A percentile compares a stretch with the other conserved stretches of the same genome.
Conservation (phyloP, 2,329 filamentous ascomycete species). For the Xylariaceae sp. region DNA sequence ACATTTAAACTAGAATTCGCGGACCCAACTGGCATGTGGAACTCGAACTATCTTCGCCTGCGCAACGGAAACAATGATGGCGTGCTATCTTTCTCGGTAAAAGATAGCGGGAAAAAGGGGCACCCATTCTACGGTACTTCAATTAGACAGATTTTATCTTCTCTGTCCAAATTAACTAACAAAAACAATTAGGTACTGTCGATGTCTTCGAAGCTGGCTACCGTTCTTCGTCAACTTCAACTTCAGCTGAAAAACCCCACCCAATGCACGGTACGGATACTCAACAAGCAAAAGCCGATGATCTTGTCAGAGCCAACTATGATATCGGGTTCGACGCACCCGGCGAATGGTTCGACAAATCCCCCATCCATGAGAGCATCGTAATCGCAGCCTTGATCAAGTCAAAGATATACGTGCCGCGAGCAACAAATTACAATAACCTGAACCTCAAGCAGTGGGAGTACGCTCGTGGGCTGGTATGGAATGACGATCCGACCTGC, state of each 20-base stretch:
- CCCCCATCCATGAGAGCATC: conserved; percentile 9
- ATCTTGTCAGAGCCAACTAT: neutral
- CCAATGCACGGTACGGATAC: neutral
- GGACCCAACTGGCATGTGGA: neutral
- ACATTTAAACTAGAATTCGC: conserved; percentile 1
- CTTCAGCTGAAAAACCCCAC: neutral
- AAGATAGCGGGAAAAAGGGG: neutral
- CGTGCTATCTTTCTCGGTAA: neutral
- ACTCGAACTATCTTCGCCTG: neutral
- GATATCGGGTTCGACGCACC: neutral
- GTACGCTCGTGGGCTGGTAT: conserved; percentile 11
- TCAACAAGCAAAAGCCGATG: neutral
- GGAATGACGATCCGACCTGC: conserved; percentile 13
- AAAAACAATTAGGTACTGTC: neutral
- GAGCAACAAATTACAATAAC: neutral
- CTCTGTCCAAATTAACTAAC: neutral
- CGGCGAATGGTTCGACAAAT: neutral
- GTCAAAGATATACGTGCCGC: neutral
- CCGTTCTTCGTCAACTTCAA: neutral
- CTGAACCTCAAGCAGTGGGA: conserved; percentile 7
- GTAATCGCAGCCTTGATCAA: conserved; percentile 7
- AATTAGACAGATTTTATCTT: neutral
- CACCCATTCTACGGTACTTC: neutral
- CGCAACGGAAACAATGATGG: neutral
- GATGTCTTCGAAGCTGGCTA: neutral